Evolutionary conservation across 1,284 basidiomycete species (phyloP).

Genomic region (Ganoderma sp.): DNA sequence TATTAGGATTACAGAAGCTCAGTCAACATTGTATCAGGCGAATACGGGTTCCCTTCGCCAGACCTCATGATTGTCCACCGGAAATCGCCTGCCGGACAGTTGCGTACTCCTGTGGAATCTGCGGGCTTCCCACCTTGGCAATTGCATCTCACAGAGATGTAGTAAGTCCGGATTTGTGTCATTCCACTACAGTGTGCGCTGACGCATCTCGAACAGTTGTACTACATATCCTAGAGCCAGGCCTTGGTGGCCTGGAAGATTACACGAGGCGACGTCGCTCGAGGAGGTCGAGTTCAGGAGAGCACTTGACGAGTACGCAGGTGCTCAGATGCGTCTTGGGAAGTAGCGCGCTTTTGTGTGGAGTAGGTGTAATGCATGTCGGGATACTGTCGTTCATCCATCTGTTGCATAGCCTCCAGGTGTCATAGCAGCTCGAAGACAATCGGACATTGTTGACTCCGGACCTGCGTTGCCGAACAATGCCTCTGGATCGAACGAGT

Average conservation of each 20-base stretch:
- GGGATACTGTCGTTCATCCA: conserved; percentile 8
- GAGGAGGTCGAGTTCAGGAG: conserved; percentile 63
- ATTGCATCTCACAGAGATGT: conserved; percentile 73
- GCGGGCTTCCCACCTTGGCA: conserved; percentile 83
- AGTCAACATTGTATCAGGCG: conserved; percentile 37
- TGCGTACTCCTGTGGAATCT: conserved; percentile 60
- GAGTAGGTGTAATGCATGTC: conserved; percentile 23
- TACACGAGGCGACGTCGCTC: conserved; percentile 38
- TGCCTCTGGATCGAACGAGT: background rate
- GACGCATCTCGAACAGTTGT: conserved; percentile 15
- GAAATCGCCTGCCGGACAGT: conserved; percentile 46
- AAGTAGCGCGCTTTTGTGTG: conserved; percentile 50
- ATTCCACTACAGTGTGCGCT: background rate
- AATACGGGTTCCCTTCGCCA: conserved; percentile 61
- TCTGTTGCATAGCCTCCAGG: conserved; percentile 1
- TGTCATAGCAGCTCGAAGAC: conserved; percentile 4
- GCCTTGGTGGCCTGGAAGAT: conserved; percentile 20
- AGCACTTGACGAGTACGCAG: conserved; percentile 71
- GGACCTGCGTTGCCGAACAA: background rate
- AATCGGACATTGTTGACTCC: conserved; percentile 5
- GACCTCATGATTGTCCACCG: conserved; percentile 78
- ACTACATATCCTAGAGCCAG: conserved; percentile 18
- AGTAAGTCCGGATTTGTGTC: conserved; percentile 53
- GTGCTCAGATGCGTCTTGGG: conserved; percentile 76
- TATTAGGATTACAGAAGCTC: background rate